Percentiles rank a stretch among this genome's conserved stretches.
Evolutionary conservation across 352 stramenopile genomes (phyloP).

Genomic region (Pythium dissotocum): DNA sequence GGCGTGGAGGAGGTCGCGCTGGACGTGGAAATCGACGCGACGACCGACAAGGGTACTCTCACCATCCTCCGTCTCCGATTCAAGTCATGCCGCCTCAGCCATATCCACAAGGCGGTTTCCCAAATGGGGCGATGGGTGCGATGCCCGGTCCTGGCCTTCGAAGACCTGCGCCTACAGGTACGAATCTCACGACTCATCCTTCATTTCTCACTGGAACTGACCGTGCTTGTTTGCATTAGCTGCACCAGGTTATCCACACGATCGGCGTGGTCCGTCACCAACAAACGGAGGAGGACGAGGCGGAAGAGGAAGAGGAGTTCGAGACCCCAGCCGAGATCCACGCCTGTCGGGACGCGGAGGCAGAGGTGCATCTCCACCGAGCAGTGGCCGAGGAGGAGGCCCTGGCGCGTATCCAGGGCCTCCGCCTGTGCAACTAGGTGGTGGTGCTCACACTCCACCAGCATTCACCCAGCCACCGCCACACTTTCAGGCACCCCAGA

Average conservation of each 20-base stretch:
- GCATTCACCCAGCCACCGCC: conserved; percentile 5
- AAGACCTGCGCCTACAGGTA: conserved; percentile 16
- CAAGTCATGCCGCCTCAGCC: conserved; percentile 1
- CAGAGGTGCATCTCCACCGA: neutral
- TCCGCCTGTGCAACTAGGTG: neutral
- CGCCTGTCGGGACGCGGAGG: conserved; percentile 18
- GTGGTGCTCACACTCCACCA: neutral
- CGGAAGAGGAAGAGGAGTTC: conserved; percentile 14
- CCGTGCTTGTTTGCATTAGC: neutral
- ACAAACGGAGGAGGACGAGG: conserved; percentile 21
- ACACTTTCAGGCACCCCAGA: neutral
- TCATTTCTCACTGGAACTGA: no score
- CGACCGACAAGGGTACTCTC: neutral
- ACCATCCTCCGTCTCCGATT: conserved; percentile 1
- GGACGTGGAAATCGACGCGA: neutral
- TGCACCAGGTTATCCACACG: conserved; percentile 2
- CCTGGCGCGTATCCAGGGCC: neutral
- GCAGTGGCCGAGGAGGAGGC: conserved; percentile 9
- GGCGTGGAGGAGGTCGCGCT: neutral
- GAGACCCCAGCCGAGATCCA: conserved; percentile 13
- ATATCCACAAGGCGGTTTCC: neutral
- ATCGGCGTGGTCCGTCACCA: conserved; percentile 12
- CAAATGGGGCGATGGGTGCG: neutral
- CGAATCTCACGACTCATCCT: neutral
- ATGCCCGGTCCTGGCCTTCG: neutral